Base-by-base conservation (phyloP, 2,329 filamentous ascomycete genomes). In the Sphaerulina populicola region DNA sequence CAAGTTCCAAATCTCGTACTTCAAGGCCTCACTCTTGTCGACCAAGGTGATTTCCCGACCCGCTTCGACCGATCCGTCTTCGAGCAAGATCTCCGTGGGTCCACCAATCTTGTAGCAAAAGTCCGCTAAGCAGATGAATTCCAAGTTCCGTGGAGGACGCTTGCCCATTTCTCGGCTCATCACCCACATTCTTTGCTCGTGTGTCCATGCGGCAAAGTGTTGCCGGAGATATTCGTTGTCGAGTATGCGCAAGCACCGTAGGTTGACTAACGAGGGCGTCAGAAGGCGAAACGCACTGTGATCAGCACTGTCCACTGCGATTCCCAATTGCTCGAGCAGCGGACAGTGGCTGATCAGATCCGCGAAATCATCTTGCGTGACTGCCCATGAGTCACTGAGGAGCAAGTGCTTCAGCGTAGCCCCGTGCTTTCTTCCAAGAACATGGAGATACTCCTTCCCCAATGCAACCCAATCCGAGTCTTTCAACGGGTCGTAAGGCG, bases 271-370 rank as follows among this genome's bases (percentile, higher is more conserved):
- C 18, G 68, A 63, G 0, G 63, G 58, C 29, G 74, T 53, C 9
- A 74, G 60, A 2, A 62, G 49, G 4, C 57, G 51, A 11, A 64
- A 31, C 10, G 33, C 77, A 73, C 5, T 74, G 68, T 37, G 79
- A 69, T 55, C 77, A 65, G 52, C 80, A 73, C 81, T 77, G 77
- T 73, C 68, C 12, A 76, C 68, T 6, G 77, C 73, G 18, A 81
- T 66, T 23, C 72, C 78, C 1, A 83, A 67, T 58, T 83, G 79
- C 54, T 81, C 78, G 11, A 83, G 67, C 47, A 80, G 72, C 0
- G 79, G 78, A 52, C 78, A 80, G 8, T 66, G 66, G 44, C 75
- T 73, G 30, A 79, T 74, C 6, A 82, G 65, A 6, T 73, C 72
- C 30, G 71, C 71, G 7, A 82, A 66, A 4, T 75, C 68, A 1